Evolutionary conservation across 129 eudicot genomes (phyloP).

Genomic region (Heracleum sosnowskyi): DNA sequence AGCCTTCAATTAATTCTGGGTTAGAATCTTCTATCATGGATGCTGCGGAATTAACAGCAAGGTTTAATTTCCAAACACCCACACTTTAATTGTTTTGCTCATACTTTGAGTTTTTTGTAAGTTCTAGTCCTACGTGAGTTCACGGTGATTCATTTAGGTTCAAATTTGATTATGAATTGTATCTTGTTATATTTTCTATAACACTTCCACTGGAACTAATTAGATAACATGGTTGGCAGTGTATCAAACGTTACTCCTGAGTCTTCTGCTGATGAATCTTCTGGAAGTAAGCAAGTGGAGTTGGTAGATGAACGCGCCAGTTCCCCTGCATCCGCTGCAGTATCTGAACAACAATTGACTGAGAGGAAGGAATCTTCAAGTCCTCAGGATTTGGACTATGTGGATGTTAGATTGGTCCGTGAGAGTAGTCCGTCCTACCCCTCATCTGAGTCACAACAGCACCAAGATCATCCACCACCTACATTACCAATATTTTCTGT

Average conservation of each 20-base stretch:
- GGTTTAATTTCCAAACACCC: conserved; percentile 34
- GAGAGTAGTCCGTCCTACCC: conserved; percentile 45
- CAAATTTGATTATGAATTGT: not conserved
- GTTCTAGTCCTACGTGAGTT: not conserved
- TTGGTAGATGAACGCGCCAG: conserved; percentile 45
- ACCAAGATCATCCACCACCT: conserved; percentile 47
- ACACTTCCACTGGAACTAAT: not conserved
- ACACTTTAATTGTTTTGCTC: not conserved
- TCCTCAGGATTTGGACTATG: conserved; percentile 46
- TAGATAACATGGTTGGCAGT: conserved; percentile 33
- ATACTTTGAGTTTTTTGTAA: not conserved
- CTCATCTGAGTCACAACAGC: conserved; percentile 53
- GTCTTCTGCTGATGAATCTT: conserved; percentile 44
- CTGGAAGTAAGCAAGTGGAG: conserved; percentile 38
- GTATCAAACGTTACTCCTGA: conserved; percentile 39
- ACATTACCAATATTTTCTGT: conserved; percentile 76
- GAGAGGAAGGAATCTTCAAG: conserved; percentile 54
- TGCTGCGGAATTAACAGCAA: conserved; percentile 38
- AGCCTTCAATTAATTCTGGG: conserved; percentile 27
- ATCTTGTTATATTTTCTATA: not conserved
- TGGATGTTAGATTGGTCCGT: conserved; percentile 49
- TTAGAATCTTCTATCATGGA: conserved; percentile 23
- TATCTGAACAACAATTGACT: conserved; percentile 42
- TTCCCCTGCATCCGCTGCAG: conserved; percentile 45
- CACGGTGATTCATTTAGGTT: not conserved